Base-by-base conservation (phyloP, 1,284 basidiomycete genomes). In the Ganoderma multipileum region DNA sequence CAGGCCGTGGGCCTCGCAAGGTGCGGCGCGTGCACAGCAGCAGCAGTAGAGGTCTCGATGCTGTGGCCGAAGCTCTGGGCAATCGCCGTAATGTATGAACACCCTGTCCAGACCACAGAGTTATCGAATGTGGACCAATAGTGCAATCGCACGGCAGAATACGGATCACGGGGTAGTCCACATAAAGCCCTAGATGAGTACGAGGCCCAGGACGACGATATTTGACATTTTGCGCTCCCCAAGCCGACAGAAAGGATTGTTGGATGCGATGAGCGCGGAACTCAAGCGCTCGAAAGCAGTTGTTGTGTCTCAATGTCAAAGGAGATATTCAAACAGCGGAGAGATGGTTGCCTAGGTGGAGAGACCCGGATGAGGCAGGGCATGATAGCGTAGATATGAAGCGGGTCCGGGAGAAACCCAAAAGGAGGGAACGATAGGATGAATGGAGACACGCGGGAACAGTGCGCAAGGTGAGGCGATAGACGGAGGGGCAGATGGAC, bases 311-410 rank as follows among this genome's bases (percentile, higher is more conserved):
- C 64, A 28, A 36, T 16, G 55, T 23, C 39, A 18, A 18, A 55
- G 52, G 52, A 6, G 52, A 55, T 59, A 63, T 57, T 55, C 61
- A 36, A 67, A 67, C 61, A 58, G 23, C 36, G 47, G 47, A 7
- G 33, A 60, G 71, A 67, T 70, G 68, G 71, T 70, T 68, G 71
- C 58, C 65, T 58, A 65, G 59, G 58, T 59, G 47, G 38, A 39
- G 38, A 39, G 38, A 39, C 38, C 38, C 38, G 38, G 54, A 55
- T 33, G 28, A 36, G 44, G 52, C 38, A 59, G 52, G 63, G 38
- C 55, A 42, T 16, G 50, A 60, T 60, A 60, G 26, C 36, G 58
- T 7, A 26, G 58, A 59, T 59, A 61, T 30, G 52, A 41, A 61
- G 66, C 38, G 38, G 50, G 61, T 33, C 57, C 2, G 28, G 61